Conservation (phyloP, 164 flowering plant genomes). For the Platanus orientalis region DNA sequence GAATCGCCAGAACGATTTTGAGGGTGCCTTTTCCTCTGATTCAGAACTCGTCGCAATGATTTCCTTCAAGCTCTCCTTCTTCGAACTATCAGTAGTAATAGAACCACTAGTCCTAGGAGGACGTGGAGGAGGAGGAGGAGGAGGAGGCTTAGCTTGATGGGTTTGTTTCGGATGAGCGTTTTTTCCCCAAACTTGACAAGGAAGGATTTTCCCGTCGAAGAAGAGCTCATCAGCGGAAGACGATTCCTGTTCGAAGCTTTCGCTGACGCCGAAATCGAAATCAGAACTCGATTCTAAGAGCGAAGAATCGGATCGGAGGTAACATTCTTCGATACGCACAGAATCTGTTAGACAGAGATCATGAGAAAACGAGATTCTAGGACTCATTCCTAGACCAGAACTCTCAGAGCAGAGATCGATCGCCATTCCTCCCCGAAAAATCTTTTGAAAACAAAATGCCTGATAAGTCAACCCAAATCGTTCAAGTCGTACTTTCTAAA, state of each 20-base stretch:
- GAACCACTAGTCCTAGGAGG: background rate
- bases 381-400: conserved; percentile 39
- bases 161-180: background rate
- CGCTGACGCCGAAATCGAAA: conserved; percentile 52
- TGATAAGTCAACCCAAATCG: background rate
- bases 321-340: conserved; percentile 14
- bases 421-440: conserved; percentile 32
- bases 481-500: background rate
- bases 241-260: conserved; percentile 29
- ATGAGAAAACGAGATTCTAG: conserved; percentile 73
- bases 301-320: conserved; percentile 25
- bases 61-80: conserved; percentile 57
- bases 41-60: conserved; percentile 34
- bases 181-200: conserved; percentile 36
- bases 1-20: conserved; percentile 67
- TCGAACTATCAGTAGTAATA: conserved; percentile 11
- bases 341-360: conserved; percentile 44
- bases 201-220: conserved; percentile 65
- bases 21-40: conserved; percentile 25
- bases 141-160: conserved; percentile 2
- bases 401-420: conserved; percentile 56
- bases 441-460: background rate
- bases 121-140: conserved; percentile 11
- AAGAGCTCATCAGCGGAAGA: conserved; percentile 74
- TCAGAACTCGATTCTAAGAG: conserved; percentile 40